phyloP scores from a whole-genome alignment of 495 filamentous ascomycete species.

The Penicillium egyptiacum region DNA sequence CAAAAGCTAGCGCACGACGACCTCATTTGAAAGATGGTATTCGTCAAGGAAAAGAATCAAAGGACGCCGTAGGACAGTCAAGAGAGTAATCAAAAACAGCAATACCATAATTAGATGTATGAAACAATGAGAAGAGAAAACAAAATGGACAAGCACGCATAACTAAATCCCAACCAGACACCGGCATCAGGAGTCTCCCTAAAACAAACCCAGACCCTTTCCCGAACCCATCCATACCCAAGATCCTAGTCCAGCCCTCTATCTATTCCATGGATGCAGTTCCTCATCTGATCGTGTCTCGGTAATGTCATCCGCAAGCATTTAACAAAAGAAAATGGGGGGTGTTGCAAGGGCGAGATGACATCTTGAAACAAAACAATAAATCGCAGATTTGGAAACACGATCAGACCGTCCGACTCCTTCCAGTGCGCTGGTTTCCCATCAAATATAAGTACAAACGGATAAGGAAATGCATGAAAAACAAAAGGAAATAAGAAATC shows the following conservation, averaged over 20 bases:
- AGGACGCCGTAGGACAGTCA: background rate
- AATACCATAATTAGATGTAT: conserved; percentile 23
- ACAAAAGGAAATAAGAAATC: conserved; percentile 20
- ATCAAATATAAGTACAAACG: conserved; percentile 30
- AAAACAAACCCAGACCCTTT: conserved; percentile 16
- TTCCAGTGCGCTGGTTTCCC: conserved; percentile 32
- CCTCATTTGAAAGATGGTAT: background rate
- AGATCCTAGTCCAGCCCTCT: conserved; percentile 25
- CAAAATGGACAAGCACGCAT: conserved; percentile 11
- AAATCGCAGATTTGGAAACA: conserved; percentile 14
- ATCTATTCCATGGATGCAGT: conserved; percentile 31
- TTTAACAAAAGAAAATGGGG: conserved; percentile 22
- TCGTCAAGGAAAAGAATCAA: background rate
- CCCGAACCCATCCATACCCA: conserved; percentile 28
- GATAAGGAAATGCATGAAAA: conserved; percentile 27
- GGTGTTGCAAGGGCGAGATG: conserved; percentile 12
- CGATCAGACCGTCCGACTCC: conserved; percentile 39
- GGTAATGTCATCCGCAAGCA: conserved; percentile 32
- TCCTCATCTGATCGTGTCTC: conserved; percentile 37
- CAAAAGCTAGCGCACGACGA: background rate
- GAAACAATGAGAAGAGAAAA: conserved; percentile 3
- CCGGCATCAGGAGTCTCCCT: conserved; percentile 20
- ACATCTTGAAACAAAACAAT: conserved; percentile 21
- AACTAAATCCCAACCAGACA: conserved; percentile 26
- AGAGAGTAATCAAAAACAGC: background rate